A percentile compares a stretch with the other conserved stretches of the same genome.
phyloP scores from a whole-genome alignment of 2,329 filamentous ascomycete genomes.

The Coniella vitis region DNA sequence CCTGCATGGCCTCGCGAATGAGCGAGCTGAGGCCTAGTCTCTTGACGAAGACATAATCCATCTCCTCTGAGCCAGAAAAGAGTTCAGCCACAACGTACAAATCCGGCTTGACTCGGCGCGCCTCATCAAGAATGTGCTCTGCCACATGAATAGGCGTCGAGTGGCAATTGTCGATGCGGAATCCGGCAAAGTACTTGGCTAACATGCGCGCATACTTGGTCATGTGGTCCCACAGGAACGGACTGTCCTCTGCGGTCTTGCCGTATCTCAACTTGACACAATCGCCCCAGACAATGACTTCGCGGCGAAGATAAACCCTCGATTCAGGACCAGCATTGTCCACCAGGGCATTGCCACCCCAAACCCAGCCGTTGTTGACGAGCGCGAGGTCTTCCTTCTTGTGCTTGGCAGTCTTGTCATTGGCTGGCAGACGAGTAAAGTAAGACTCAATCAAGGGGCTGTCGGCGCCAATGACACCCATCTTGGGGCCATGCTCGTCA shows the following conservation, averaged over 20 bases:
- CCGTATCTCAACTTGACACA: constrained; percentile 97
- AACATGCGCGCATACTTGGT: constrained; percentile 83
- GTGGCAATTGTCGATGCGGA: constrained; percentile 97
- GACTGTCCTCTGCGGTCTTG: constrained; percentile 70
- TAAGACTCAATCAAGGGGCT: constrained; percentile 89
- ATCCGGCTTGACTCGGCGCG: constrained; percentile 79
- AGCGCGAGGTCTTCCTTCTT: constrained; percentile 70
- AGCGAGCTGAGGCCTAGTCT: constrained; percentile 83
- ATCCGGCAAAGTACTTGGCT: constrained; percentile 90
- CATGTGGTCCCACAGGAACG: constrained; percentile 95
- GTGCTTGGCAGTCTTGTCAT: constrained; percentile 71
- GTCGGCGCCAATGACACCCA: constrained; percentile 68
- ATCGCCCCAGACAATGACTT: constrained; percentile 97
- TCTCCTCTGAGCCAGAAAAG: constrained; percentile 91
- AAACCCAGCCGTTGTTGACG: constrained; percentile 97
- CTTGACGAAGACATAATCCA: constrained; percentile 94
- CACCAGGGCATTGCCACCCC: constrained; percentile 88
- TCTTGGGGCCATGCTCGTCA: constrained; percentile 84
- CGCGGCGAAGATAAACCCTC: constrained; percentile 85
- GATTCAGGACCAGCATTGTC: constrained; percentile 90
- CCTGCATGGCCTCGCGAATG: constrained; percentile 97
- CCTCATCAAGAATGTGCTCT: constrained; percentile 89
- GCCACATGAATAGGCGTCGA: constrained; percentile 93
- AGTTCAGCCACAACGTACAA: constrained; percentile 90
- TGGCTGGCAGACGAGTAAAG: constrained; percentile 81